Percentiles rank a stretch among this genome's conserved stretches.
Conservation (phyloP, 2,329 filamentous ascomycete genomes). For the Cephalotrichum gorgonifer region DNA sequence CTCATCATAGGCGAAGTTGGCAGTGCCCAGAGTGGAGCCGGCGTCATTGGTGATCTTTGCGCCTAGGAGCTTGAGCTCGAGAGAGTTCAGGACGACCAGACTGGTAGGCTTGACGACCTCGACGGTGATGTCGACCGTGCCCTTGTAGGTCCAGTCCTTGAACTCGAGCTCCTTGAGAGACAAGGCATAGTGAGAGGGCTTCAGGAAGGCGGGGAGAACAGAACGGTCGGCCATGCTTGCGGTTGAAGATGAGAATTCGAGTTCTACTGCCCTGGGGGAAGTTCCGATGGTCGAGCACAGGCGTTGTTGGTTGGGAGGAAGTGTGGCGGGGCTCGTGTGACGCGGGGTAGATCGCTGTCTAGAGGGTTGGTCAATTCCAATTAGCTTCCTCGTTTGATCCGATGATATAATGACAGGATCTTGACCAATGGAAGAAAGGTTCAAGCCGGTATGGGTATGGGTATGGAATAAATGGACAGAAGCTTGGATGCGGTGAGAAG, state of each 20-base stretch:
- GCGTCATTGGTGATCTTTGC: conserved; percentile 47
- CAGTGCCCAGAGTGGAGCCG: conserved; percentile 25
- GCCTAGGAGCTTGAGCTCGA: conserved; percentile 68
- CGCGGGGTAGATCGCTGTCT: neutral
- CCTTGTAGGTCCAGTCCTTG: conserved; percentile 64
- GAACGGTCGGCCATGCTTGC: conserved; percentile 47
- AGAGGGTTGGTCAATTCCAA: neutral
- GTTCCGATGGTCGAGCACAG: conserved; percentile 15
- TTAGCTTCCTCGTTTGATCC: neutral
- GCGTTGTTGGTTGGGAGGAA: conserved; percentile 7
- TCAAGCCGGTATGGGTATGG: neutral
- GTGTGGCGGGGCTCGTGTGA: conserved; percentile 4
- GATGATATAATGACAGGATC: neutral
- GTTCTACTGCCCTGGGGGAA: conserved; percentile 13
- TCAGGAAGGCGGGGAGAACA: conserved; percentile 54
- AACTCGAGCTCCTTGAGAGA: conserved; percentile 78
- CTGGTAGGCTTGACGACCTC: conserved; percentile 62
- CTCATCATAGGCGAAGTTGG: conserved; percentile 67
- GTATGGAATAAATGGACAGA: neutral
- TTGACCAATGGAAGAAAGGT: neutral
- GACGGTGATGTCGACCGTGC: conserved; percentile 67
- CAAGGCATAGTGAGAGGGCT: conserved; percentile 77
- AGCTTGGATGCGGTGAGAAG: neutral
- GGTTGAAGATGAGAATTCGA: conserved; percentile 9
- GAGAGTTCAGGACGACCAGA: conserved; percentile 73